These are phyloP conservation scores for Suillus sp. DNA, from an alignment of 768 basidiomycete genomes.

Conservation along the genomic window DNA sequence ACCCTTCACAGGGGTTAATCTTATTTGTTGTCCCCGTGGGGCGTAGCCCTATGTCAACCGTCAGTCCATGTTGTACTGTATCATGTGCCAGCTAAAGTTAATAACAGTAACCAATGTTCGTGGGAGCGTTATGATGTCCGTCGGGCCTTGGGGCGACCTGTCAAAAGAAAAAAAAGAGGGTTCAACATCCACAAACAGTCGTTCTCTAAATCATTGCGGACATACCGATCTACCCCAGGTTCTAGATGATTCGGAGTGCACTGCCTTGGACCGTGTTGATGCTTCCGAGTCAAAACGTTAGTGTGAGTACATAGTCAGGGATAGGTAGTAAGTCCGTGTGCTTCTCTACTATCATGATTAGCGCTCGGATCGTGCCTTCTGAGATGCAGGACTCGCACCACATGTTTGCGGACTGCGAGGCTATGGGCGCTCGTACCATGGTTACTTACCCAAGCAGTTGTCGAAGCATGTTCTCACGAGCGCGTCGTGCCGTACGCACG, in stretches of 20 bases:
- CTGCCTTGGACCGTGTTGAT: background rate
- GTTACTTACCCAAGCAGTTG: too few species aligned
- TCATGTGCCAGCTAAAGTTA: background rate
- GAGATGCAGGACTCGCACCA: too few species aligned
- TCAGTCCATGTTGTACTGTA: background rate
- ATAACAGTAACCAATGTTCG: background rate
- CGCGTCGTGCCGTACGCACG: background rate
- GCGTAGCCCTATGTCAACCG: background rate
- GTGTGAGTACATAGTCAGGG: background rate
- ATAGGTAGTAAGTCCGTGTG: background rate
- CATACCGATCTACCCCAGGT: slow-evolving; percentile 4
- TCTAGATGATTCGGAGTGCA: slow-evolving; percentile 3
- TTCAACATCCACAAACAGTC: background rate
- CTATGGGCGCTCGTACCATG: too few species aligned
- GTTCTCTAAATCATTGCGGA: background rate
- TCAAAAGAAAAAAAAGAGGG: background rate
- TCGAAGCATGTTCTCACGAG: slow-evolving; percentile 3
- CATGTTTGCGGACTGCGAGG: too few species aligned
- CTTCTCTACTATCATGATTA: background rate
- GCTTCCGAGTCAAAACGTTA: slow-evolving; percentile 1
- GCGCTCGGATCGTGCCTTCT: background rate
- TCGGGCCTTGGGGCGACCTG: background rate
- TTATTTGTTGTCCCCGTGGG: background rate
- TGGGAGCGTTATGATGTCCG: background rate
- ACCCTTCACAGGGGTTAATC: background rate